phyloP scores from a whole-genome alignment of 805 yeast genomes.

The Brettanomyces sp. region DNA sequence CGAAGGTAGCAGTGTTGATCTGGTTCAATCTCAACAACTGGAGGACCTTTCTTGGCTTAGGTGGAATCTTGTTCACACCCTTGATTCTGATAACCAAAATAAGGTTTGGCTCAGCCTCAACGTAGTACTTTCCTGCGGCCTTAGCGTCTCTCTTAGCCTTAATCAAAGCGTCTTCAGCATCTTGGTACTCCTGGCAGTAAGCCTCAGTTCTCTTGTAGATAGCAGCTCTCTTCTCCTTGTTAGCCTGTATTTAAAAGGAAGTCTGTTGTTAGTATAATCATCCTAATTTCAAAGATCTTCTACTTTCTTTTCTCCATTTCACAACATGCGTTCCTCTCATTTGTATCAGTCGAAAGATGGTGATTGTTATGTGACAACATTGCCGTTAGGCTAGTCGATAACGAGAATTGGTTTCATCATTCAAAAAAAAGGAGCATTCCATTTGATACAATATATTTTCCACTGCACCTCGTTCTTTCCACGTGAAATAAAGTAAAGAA shows the following conservation, averaged over 20 bases:
- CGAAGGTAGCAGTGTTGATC: slow-evolving; percentile 92
- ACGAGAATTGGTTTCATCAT: slow-evolving; percentile 41
- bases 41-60: slow-evolving; percentile 98
- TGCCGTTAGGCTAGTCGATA: slow-evolving; percentile 57
- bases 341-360: slow-evolving; percentile 64
- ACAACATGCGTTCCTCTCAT: too few species aligned
- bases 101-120: slow-evolving; percentile 88
- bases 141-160: slow-evolving; percentile 89
- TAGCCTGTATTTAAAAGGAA: slow-evolving; percentile 21
- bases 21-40: slow-evolving; percentile 89
- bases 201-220: slow-evolving; percentile 88
- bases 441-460: neutral
- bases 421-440: slow-evolving; percentile 3
- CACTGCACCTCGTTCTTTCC: too few species aligned
- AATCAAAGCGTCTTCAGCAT: slow-evolving; percentile 81
- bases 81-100: slow-evolving; percentile 96
- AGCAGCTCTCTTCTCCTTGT: slow-evolving; percentile 38
- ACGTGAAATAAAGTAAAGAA: neutral
- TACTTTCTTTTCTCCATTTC: neutral
- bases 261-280: slow-evolving; percentile 19
- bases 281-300: neutral
- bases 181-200: slow-evolving; percentile 90
- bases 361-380: slow-evolving; percentile 58
- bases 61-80: slow-evolving; percentile 98
- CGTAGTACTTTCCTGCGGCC: slow-evolving; percentile 90